Percentiles rank a stretch among this genome's conserved stretches.
Evolutionary conservation across 2,329 filamentous ascomycete genomes (phyloP).

Genomic region (Verticillium zaregamsianum): DNA sequence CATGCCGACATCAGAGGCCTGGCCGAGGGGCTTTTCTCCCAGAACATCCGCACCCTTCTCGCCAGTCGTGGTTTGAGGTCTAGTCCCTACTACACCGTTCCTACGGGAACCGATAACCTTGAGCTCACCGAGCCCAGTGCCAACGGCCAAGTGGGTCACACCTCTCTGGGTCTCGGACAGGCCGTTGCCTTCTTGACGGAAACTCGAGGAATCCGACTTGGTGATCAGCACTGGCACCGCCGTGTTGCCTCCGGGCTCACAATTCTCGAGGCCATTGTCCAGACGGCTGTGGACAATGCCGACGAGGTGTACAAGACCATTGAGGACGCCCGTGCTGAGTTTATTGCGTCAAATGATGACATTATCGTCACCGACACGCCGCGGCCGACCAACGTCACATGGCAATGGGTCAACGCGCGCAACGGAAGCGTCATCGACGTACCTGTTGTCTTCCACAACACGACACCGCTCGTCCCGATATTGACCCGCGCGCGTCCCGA

Average conservation of each 20-base stretch:
- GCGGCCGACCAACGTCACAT: slow-evolving; percentile 15
- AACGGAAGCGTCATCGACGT: slow-evolving; percentile 18
- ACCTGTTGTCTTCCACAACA: slow-evolving; percentile 16
- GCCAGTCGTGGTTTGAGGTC: slow-evolving; percentile 3
- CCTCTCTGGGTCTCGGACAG: slow-evolving; percentile 19
- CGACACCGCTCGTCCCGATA: slow-evolving; percentile 18
- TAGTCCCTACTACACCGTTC: slow-evolving; percentile 3
- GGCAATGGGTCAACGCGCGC: slow-evolving; percentile 19
- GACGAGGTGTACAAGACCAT: slow-evolving; percentile 13
- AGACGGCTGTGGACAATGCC: slow-evolving; percentile 18
- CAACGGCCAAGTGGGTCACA: slow-evolving; percentile 18
- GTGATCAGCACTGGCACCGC: slow-evolving; percentile 24
- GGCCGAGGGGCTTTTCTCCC: slow-evolving; percentile 23
- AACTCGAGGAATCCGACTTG: slow-evolving; percentile 21
- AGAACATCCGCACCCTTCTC: slow-evolving; percentile 15
- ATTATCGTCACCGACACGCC: slow-evolving; percentile 19
- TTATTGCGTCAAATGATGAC: slow-evolving; percentile 15
- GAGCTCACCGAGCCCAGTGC: slow-evolving; percentile 17
- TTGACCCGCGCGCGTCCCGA: slow-evolving; percentile 19
- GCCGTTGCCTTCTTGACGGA: slow-evolving; percentile 21
- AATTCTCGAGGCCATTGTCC: slow-evolving; percentile 17
- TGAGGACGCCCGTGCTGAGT: slow-evolving; percentile 17
- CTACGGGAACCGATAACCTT: slow-evolving; percentile 10
- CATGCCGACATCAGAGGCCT: slow-evolving; percentile 21
- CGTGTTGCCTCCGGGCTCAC: slow-evolving; percentile 21